Conservation (phyloP, 345 rosid species). For the Arabis alpina region DNA sequence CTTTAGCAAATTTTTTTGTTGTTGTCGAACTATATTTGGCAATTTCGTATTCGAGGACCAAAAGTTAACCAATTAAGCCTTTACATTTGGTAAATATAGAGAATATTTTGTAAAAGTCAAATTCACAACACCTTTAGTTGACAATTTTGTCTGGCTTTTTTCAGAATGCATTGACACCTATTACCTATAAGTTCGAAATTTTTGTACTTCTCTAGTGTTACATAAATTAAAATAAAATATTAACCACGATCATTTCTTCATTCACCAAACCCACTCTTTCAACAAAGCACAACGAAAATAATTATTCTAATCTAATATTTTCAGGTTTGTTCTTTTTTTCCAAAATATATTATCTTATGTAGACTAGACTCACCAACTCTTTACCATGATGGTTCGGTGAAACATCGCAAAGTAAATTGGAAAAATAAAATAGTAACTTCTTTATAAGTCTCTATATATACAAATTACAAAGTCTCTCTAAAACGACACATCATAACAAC, state of each 20-base stretch:
- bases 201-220: conserved; percentile 24
- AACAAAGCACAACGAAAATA: not conserved
- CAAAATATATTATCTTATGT: not conserved
- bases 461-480: conserved; percentile 22
- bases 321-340: conserved; percentile 3
- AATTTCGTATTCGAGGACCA: not conserved
- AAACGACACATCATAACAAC: conserved; percentile 29
- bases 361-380: conserved; percentile 45
- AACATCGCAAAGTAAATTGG: conserved; percentile 16
- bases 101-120: conserved; percentile 8
- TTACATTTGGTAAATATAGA: conserved; percentile 6
- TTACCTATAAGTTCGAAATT: conserved; percentile 21
- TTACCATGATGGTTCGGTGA: conserved; percentile 40
- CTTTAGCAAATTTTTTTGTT: not conserved
- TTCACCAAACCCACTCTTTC: conserved; percentile 40
- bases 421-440: not conserved
- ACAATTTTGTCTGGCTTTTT: conserved; percentile 32
- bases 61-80: not conserved
- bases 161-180: conserved; percentile 30
- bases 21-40: not conserved
- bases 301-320: not conserved
- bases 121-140: conserved; percentile 36
- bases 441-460: conserved; percentile 37
- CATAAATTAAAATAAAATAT: not conserved
- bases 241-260: conserved; percentile 18